phyloP scores from a whole-genome alignment of 2,329 filamentous ascomycete species.

The Penicillium italicum region DNA sequence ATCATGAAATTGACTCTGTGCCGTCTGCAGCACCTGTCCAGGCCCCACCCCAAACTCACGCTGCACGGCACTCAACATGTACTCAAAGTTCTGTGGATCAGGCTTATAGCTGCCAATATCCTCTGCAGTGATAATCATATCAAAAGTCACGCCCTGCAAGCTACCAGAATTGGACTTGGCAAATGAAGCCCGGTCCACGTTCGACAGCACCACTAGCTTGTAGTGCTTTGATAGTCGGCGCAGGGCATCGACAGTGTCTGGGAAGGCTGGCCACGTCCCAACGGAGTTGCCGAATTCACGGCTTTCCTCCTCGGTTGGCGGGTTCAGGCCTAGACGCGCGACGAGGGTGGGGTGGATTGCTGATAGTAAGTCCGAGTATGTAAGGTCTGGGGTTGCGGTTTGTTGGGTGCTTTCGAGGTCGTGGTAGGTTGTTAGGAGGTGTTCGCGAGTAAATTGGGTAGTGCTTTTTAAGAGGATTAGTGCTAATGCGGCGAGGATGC shows the following conservation, averaged over 20 bases:
- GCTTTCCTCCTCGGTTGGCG: constrained; percentile 36
- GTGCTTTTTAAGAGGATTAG: constrained; percentile 41
- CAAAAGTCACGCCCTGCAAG: constrained; percentile 54
- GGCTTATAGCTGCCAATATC: constrained; percentile 72
- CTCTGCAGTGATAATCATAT: constrained; percentile 66
- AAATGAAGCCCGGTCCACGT: constrained; percentile 55
- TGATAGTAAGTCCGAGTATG: constrained; percentile 59
- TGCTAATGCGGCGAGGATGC: constrained; percentile 54
- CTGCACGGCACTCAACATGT: constrained; percentile 56
- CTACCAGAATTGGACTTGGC: constrained; percentile 45
- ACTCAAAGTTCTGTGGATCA: constrained; percentile 60
- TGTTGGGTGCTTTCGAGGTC: constrained; percentile 49
- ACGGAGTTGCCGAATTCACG: constrained; percentile 49
- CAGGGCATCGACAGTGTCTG: constrained; percentile 55
- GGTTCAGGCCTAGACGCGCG: constrained; percentile 23
- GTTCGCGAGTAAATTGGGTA: constrained; percentile 33
- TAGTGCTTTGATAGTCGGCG: constrained; percentile 48
- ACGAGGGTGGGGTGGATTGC: constrained; percentile 40
- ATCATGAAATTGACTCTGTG: constrained; percentile 64
- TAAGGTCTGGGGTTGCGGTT: constrained; percentile 52
- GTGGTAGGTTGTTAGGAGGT: constrained; percentile 25
- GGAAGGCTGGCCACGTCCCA: constrained; percentile 54
- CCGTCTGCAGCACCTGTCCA: constrained; percentile 62
- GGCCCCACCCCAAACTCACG: constrained; percentile 56
- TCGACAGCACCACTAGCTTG: constrained; percentile 57